Evolutionary conservation across 2,329 filamentous ascomycete species (phyloP), one percentile per base, ranked within the genome.

Genomic region (Sporothrix euskadiensis): DNA sequence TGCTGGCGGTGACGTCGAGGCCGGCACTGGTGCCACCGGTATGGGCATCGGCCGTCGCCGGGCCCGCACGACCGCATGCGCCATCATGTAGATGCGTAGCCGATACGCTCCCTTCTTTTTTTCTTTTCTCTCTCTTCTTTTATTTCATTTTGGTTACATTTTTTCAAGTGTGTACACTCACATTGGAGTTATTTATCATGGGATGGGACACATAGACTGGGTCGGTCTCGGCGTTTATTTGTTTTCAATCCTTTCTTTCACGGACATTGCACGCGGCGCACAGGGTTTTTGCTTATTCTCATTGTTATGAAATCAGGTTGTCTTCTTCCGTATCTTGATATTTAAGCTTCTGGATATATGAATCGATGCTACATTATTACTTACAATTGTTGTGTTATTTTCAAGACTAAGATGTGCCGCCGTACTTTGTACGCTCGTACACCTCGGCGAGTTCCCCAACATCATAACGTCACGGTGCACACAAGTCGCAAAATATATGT

Each of bases 1-100:
- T 61, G 91, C 88, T 7, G 84, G 83, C 30, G 85, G 82, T 79
- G 92, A 94, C 76, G 92, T 92, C 57, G 91, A 88, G 8, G 88
- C 83, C 4, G 83, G 83, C 30, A 84, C 82, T 2, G 91, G 88
- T 10, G 88, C 83, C 6, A 83, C 83, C 19, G 85, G 83, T 4
- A 84, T 88, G 35, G 86, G 72, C 39, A 70, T 72, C 19, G 73
- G 75, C 1, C 73, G 75, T 1, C 74, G 74, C 2, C 76, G 75
- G 0, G 76, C 74, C 3, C 74, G 75, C 3, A 79, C 78, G 2
- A 76, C 78, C 1, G 74, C 76, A 22, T 79, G 78, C 69, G 69
- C 71, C 3, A 73, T 79, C 19, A 79, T 79, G 78, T 77, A 69
- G 69, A n/a, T 30, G 19, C 22, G 39, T 61, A 22, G 26, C 26